Evolutionary conservation across 192 early-diverging fungal species (phyloP).

Genomic region (Funneliformis mosseae): DNA sequence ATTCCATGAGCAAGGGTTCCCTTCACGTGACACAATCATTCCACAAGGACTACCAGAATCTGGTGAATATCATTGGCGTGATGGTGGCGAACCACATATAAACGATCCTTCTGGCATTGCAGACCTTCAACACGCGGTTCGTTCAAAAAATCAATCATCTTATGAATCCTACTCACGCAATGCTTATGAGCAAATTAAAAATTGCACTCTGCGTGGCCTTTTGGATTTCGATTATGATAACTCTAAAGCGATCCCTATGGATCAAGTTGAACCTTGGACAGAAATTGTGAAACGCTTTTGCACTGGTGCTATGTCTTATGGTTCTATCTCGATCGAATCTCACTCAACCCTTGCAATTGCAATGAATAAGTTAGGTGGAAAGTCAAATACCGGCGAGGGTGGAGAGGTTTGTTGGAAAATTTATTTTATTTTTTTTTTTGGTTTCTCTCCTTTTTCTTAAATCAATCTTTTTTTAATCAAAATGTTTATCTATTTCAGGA

Average conservation of each 20-base stretch:
- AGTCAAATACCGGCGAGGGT: slow-evolving; percentile 98
- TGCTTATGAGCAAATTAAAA: slow-evolving; percentile 79
- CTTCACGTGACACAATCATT: slow-evolving; percentile 63
- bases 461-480: background rate
- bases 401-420: slow-evolving; percentile 61
- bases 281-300: slow-evolving; percentile 93
- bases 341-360: slow-evolving; percentile 91
- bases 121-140: slow-evolving; percentile 93
- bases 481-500: slow-evolving; percentile 46
- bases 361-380: slow-evolving; percentile 96
- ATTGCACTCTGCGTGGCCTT: slow-evolving; percentile 93
- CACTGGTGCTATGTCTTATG: slow-evolving; percentile 99
- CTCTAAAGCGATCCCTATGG: slow-evolving; percentile 75
- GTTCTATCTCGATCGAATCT: slow-evolving; percentile 93
- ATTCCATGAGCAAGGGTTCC: slow-evolving; percentile 85
- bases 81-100: slow-evolving; percentile 89
- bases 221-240: slow-evolving; percentile 86
- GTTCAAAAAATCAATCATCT: slow-evolving; percentile 83
- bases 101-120: slow-evolving; percentile 88
- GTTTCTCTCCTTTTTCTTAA: no score
- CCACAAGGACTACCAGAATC: slow-evolving; percentile 82
- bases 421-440: background rate
- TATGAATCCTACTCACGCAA: slow-evolving; percentile 85
- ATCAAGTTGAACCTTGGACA: slow-evolving; percentile 98
- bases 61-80: slow-evolving; percentile 97